phyloP scores from a whole-genome alignment of 345 rosid genomes.

The Erodium maritimum region DNA sequence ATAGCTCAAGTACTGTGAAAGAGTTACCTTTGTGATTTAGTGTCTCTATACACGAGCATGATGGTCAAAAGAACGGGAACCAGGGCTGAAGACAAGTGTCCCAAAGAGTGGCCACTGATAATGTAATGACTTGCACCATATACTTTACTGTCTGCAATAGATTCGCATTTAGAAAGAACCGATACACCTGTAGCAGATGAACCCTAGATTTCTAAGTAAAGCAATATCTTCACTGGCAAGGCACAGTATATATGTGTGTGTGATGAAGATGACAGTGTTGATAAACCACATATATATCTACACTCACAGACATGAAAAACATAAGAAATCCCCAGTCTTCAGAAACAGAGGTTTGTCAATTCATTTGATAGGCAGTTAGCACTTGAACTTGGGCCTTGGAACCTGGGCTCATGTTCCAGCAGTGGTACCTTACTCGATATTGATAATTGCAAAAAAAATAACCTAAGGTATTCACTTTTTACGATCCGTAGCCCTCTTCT shows the following conservation, averaged over 20 bases:
- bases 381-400: too few relatives aligned
- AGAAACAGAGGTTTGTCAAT: too few relatives aligned
- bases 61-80: constrained; percentile 43
- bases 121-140: constrained; percentile 40
- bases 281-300: too few relatives aligned
- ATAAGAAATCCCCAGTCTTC: background rate
- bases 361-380: too few relatives aligned
- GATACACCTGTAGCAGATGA: constrained; percentile 34
- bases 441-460: too few relatives aligned
- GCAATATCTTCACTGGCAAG: background rate
- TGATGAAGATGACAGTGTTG: background rate
- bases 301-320: background rate
- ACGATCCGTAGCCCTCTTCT: too few relatives aligned
- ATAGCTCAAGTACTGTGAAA: too few relatives aligned
- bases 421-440: too few relatives aligned
- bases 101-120: constrained; percentile 75
- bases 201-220: background rate
- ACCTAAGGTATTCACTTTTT: too few relatives aligned
- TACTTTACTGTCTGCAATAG: constrained; percentile 48
- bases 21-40: constrained; percentile 51
- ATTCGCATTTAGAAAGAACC: constrained; percentile 47
- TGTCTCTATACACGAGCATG: constrained; percentile 58
- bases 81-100: constrained; percentile 49
- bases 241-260: background rate
- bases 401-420: too few relatives aligned